These are phyloP conservation scores for Hermanozyma aechmeae DNA, from an alignment of 805 yeast genomes.

Conservation along the genomic window DNA sequence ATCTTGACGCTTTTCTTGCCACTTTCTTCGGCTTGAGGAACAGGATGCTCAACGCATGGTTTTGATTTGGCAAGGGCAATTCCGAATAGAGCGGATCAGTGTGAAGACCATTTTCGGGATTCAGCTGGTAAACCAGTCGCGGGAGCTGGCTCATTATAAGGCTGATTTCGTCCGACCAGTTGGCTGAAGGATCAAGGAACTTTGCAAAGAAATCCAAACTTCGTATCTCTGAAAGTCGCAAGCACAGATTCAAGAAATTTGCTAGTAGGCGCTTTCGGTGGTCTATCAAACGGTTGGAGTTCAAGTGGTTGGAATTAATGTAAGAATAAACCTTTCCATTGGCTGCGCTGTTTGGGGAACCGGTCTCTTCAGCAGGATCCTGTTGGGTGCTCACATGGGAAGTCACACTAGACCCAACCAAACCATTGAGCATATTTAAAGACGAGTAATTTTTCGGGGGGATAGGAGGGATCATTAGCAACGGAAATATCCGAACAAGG, in stretches of 20 bases:
- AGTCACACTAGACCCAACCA: constrained; percentile 12
- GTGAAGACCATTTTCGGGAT: constrained; percentile 35
- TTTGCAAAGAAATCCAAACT: constrained; percentile 52
- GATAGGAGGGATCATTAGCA: constrained; percentile 83
- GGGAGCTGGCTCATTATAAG: constrained; percentile 31
- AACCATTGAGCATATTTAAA: constrained; percentile 23
- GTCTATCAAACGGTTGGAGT: constrained; percentile 27
- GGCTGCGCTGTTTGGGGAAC: too few species aligned
- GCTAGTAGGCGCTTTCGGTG: constrained; percentile 31
- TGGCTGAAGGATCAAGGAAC: constrained; percentile 18
- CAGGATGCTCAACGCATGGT: too few species aligned
- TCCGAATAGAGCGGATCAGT: constrained; percentile 21
- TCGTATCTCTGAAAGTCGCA: constrained; percentile 44
- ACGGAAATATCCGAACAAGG: constrained; percentile 66
- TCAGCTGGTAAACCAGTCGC: constrained; percentile 23
- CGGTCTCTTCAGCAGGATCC: too few species aligned
- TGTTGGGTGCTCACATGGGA: too few species aligned
- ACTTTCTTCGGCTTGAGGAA: too few species aligned
- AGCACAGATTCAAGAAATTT: constrained; percentile 57
- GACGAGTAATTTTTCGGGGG: constrained; percentile 47
- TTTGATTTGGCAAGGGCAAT: constrained; percentile 24
- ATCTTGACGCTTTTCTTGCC: too few species aligned
- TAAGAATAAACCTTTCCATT: constrained; percentile 15
- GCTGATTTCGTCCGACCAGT: constrained; percentile 61
- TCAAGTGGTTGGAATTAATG: constrained; percentile 32